Percentiles rank a stretch among this genome's conserved stretches.
These are phyloP conservation scores for Fusarium devonianum DNA, from an alignment of 2,329 filamentous ascomycete genomes.

Conservation along the genomic window DNA sequence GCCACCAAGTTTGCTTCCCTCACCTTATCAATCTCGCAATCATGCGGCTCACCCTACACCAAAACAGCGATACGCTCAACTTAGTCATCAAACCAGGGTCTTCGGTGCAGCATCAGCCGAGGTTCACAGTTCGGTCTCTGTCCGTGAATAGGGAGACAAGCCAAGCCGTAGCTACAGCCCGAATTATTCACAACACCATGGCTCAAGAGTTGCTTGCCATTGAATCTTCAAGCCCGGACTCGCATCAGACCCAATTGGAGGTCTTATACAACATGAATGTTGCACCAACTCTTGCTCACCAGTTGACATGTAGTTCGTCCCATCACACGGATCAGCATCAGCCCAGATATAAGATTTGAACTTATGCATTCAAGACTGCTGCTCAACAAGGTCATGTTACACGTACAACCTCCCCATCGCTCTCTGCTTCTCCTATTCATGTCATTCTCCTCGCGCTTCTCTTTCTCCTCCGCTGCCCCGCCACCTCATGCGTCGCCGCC, in stretches of 20 bases:
- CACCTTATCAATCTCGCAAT: no score
- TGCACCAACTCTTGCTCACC: no score
- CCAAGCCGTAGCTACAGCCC: constrained; percentile 7
- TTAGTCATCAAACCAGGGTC: not conserved
- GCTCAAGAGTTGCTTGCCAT: constrained; percentile 6
- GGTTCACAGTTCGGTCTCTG: constrained; percentile 16
- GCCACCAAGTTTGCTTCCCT: no score
- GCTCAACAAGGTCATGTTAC: constrained; percentile 36
- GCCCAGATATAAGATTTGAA: constrained; percentile 15
- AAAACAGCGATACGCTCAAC: no score
- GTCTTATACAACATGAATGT: no score
- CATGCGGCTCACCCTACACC: no score
- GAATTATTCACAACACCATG: not conserved
- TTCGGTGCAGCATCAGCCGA: constrained; percentile 24
- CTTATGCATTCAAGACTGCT: constrained; percentile 39
- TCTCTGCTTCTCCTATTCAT: constrained; percentile 12
- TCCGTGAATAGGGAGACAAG: no score
- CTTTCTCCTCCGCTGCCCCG: constrained; percentile 16
- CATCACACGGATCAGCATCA: no score
- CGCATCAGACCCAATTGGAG: no score
- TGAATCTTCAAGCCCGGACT: no score
- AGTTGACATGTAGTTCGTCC: no score
- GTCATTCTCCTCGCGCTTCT: constrained; percentile 5
- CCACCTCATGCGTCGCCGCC: constrained; percentile 22
- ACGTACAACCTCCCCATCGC: constrained; percentile 36